Evolutionary conservation across 192 early-diverging fungal genomes (phyloP), one percentile per base, ranked within the genome.

Genomic region (Hyaloraphidium curvatum): DNA sequence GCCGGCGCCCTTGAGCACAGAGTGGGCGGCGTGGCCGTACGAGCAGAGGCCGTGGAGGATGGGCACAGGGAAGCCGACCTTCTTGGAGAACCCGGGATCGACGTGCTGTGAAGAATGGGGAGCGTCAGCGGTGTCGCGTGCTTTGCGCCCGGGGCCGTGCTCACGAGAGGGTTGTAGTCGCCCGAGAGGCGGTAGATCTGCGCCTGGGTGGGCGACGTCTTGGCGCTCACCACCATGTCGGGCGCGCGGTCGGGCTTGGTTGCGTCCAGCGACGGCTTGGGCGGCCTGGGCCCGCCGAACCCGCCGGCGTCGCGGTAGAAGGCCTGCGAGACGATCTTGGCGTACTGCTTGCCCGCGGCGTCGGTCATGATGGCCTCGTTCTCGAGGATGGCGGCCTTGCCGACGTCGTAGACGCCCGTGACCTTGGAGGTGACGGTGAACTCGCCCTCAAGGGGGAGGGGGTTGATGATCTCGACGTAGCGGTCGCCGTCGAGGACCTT

Each of bases 1-100:
- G 43, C 82, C 77, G 65, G 77, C 91, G 25, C 71, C 66, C 60
- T 79, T 67, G 57, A 91, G 73, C 50, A 96, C 75, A 58, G 91
- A 89, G 62, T 88, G 89, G 16, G 80, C 82, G 21, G 90, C 83
- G 56, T 89, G 75, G 56, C 90, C 93, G 63, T 86, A 89, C 7
- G 84, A 75, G 73, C 86, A 91, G 55, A 99, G 75, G 28, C 93
- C 93, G 62, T 99, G 96, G 35, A 97, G 73, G 61, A 99, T 97
- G 2, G 95, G 95, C 5, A 83, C 81, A 31, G 94, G 82, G 67
- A 96, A 99, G 22, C 92, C 92, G 53, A 87, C 95, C 51, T 93
- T 73, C 33, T 76, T 73, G 33, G 85, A 79, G 87, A 99, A 91
- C 25, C 76, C 70, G 1, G 95, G 93, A 65, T 97, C 93, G 61